phyloP scores from a whole-genome alignment of 208 protist genomes.

The Tritrichomonas foetus region DNA sequence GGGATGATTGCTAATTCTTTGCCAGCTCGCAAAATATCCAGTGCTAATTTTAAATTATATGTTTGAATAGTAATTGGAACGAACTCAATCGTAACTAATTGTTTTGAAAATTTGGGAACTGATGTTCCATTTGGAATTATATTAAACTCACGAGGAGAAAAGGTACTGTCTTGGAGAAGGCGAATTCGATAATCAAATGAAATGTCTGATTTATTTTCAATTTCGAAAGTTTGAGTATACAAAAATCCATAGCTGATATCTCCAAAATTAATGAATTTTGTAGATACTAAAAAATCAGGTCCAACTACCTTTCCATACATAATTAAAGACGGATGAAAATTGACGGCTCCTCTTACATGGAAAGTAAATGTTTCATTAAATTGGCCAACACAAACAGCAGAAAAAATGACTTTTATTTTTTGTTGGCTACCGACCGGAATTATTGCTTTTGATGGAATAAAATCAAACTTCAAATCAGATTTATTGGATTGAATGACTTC shows the following conservation, averaged over 20 bases:
- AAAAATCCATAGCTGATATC: neutral
- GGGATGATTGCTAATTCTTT: neutral
- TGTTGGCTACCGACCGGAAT: neutral
- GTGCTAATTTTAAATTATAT: neutral
- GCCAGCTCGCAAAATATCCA: neutral
- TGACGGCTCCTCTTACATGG: neutral
- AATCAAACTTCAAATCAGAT: neutral
- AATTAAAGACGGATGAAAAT: neutral
- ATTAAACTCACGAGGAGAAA: conserved; percentile 4
- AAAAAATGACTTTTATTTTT: neutral
- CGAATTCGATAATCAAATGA: neutral
- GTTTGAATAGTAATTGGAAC: neutral
- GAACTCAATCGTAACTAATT: conserved; percentile 5
- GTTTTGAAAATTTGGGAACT: neutral
- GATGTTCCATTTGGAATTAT: neutral
- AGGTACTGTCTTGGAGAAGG: neutral
- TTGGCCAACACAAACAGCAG: neutral
- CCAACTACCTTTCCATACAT: conserved; percentile 18
- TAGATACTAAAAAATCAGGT: neutral
- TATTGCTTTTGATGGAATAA: neutral
- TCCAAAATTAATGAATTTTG: neutral
- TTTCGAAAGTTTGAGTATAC: neutral
- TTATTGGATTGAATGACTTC: neutral
- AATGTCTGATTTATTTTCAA: neutral
- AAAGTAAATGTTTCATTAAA: conserved; percentile 27